Conservation (phyloP, 2,329 filamentous ascomycete genomes). For the Trichophyton schoenleinii region DNA sequence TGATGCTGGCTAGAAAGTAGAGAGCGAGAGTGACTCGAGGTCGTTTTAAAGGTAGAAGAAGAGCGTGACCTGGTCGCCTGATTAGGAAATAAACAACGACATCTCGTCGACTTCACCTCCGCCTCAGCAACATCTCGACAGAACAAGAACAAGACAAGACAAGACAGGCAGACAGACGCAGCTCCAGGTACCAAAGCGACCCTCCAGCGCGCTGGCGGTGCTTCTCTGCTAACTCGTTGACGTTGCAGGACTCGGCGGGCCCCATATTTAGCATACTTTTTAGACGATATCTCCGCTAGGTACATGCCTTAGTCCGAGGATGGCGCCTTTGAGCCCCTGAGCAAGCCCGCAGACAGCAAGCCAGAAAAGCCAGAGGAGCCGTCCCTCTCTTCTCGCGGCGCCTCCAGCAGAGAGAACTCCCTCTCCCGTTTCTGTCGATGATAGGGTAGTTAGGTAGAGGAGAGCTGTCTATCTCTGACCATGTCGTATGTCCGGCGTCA, state of each 20-base stretch:
- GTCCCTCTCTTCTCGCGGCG: background rate
- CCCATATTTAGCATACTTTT: background rate
- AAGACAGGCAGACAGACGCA: background rate
- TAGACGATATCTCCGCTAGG: background rate
- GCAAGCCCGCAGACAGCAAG: background rate
- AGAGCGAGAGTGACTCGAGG: background rate
- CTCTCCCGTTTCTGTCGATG: background rate
- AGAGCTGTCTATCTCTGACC: background rate
- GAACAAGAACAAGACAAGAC: too few relatives aligned
- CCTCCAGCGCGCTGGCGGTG: background rate
- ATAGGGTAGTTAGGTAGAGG: background rate
- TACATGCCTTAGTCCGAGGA: background rate
- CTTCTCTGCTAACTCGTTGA: background rate
- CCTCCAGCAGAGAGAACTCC: background rate
- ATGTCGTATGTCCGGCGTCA: conserved; percentile 3
- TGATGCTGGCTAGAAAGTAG: background rate
- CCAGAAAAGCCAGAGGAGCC: background rate
- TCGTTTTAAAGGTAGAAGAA: background rate
- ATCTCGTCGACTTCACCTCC: background rate
- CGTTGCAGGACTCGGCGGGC: background rate
- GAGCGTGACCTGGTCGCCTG: background rate
- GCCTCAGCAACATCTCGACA: background rate
- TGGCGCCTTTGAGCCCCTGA: conserved; percentile 1
- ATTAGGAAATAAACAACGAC: background rate
- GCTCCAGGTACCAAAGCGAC: background rate